Evolutionary conservation across 2,329 filamentous ascomycete species (phyloP).

Genomic region (Fusarium vanettenii): DNA sequence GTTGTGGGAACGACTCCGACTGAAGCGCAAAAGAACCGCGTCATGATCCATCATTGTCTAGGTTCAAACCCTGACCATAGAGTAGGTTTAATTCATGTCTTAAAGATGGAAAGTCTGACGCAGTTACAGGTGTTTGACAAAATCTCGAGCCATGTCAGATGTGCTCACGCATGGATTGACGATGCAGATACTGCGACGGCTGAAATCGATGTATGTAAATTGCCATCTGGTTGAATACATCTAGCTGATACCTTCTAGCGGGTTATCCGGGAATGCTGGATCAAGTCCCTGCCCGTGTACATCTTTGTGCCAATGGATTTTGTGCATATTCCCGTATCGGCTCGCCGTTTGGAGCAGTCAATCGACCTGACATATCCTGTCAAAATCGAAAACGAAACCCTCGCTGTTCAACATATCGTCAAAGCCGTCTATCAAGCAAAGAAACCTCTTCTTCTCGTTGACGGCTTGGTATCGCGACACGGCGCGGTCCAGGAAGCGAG

Average conservation of each 20-base stretch:
- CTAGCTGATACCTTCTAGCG: not conserved
- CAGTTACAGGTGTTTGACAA: not conserved
- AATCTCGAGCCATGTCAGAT: not conserved
- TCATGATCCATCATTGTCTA: not conserved
- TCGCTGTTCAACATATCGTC: not conserved
- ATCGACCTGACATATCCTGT: not conserved
- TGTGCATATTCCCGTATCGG: not conserved
- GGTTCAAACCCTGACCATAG: not conserved
- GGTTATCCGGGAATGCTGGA: not conserved
- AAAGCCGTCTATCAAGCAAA: not conserved
- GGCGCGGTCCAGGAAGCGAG: not conserved
- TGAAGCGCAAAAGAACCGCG: not conserved
- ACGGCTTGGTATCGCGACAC: not conserved
- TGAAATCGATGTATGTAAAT: not conserved
- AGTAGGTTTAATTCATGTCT: not conserved
- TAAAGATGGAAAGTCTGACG: not conserved
- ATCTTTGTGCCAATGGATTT: not conserved
- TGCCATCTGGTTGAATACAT: not conserved
- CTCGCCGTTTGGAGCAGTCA: not conserved
- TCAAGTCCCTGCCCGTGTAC: not conserved
- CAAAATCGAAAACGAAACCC: not conserved
- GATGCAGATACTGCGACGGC: not conserved
- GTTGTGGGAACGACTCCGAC: not conserved
- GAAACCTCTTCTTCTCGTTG: not conserved
- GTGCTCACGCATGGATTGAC: not conserved